Evolutionary conservation across 306 rosid species (phyloP), one percentile per base, ranked within the genome.

Genomic region (Lathyrus oleraceus): DNA sequence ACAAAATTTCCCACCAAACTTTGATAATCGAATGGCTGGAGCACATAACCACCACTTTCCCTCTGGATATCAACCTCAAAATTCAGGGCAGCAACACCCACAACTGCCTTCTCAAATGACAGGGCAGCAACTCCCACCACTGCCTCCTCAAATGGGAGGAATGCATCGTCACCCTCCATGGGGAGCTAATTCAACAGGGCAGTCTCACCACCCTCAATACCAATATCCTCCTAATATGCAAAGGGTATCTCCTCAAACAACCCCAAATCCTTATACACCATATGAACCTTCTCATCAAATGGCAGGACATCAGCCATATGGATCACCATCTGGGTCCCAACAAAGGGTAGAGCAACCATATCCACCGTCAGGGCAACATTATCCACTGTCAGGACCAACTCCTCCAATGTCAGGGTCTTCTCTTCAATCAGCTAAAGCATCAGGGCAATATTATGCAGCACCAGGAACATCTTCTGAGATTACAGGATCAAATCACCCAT

Each of bases 1-100:
- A 52, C 83, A 52, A 3, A 72, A 48, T 16, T 52, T 4, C 72
- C 76, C 80, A 16, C 73, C 83, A 10, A 61, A 30, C 35, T 69
- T 81, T 52, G 45, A 77, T 25, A 25, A 87, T 68, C 86, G 68
- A 63, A 61, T 74, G 81, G 20, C 70, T 15, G 79, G 76, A 79
- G 43, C 58, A 8, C 51, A 47, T 51, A 59, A 73, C 71, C 76
- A 28, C 67, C 81, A 40, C 30, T 32, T 36, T 5, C 72, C 76
- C 21, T 57, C 44, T 16, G 82, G 58, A 5, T 71, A 76, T 36
- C 73, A 75, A 16, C 20, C 78, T 70, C 89, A 84, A 70, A 69
- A 38, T 79, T 54, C 66, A 42, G 85, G 77, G 59, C 83, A 43
- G 12, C 71, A 62, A 30, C 60, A 4, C 59, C 72, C 71, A 4